phyloP scores from a whole-genome alignment of 768 basidiomycete species.

The Auricularia heimuer region DNA sequence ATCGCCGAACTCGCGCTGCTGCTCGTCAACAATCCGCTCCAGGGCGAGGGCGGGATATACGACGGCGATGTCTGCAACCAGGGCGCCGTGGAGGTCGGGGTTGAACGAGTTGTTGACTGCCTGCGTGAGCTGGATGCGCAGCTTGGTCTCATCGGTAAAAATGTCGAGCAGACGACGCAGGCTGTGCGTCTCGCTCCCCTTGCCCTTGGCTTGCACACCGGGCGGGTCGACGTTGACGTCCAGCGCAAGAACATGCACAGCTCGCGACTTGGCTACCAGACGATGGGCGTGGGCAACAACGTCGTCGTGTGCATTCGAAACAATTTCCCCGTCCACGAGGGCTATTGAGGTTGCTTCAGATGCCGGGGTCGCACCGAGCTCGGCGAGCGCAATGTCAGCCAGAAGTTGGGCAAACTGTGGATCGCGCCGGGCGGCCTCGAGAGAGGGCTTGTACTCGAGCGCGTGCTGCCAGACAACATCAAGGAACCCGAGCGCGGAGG shows the following conservation, averaged over 20 bases:
- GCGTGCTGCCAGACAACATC: slow-evolving; percentile 73
- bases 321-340: slow-evolving; percentile 37
- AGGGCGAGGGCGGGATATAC: slow-evolving; percentile 53
- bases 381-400: slow-evolving; percentile 49
- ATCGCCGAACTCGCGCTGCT: slow-evolving; percentile 74
- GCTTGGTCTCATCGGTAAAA: slow-evolving; percentile 48
- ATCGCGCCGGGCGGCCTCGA: slow-evolving; percentile 49
- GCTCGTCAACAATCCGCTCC: slow-evolving; percentile 52
- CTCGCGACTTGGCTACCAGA: slow-evolving; percentile 61
- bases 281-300: slow-evolving; percentile 60
- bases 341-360: slow-evolving; percentile 45
- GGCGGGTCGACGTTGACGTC: slow-evolving; percentile 53
- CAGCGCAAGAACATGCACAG: slow-evolving; percentile 60
- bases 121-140: slow-evolving; percentile 54
- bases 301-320: slow-evolving; percentile 48
- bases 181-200: slow-evolving; percentile 13
- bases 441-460: slow-evolving; percentile 53
- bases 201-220: slow-evolving; percentile 26
- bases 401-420: slow-evolving; percentile 63
- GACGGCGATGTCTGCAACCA: slow-evolving; percentile 38
- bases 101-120: slow-evolving; percentile 64
- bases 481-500: slow-evolving; percentile 66
- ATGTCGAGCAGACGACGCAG: slow-evolving; percentile 23
- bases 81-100: slow-evolving; percentile 56
- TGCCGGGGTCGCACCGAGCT: slow-evolving; percentile 67